Evolutionary conservation across 352 stramenopile genomes (phyloP).

Genomic region (Pythium utonaiense): DNA sequence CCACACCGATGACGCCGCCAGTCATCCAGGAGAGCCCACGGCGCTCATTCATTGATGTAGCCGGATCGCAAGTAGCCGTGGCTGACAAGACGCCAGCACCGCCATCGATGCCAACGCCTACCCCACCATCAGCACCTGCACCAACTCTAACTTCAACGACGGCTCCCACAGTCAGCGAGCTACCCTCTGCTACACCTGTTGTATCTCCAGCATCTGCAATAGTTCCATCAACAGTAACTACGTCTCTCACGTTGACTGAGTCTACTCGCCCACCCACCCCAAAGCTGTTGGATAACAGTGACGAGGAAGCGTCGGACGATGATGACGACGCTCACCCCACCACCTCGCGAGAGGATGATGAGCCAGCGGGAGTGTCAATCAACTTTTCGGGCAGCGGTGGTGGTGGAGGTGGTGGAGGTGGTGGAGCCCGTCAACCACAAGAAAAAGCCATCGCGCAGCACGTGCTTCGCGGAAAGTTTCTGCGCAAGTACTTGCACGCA

Average conservation of each 20-base stretch:
- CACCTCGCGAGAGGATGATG: conserved; percentile 13
- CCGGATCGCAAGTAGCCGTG: not conserved
- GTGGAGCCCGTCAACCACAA: conserved; percentile 19
- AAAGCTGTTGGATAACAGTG: not conserved
- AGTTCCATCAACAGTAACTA: not conserved
- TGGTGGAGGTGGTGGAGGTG: not conserved
- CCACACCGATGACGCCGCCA: not conserved
- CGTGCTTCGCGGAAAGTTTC: conserved; percentile 49
- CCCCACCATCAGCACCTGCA: no score
- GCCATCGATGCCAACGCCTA: no score
- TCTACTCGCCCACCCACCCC: not conserved
- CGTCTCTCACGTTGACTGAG: not conserved
- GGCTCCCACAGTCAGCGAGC: not conserved
- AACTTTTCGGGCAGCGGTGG: conserved; percentile 29
- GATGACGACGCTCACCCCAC: conserved; percentile 1
- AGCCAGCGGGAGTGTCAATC: conserved; percentile 30
- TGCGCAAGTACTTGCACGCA: conserved; percentile 64
- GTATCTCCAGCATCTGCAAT: not conserved
- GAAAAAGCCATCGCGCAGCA: conserved; percentile 57
- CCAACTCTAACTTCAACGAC: not conserved
- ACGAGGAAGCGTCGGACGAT: not conserved
- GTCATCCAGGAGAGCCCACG: not conserved
- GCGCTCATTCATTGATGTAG: not conserved
- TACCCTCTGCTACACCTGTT: not conserved
- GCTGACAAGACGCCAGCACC: not conserved